phyloP scores from a whole-genome alignment of 1,284 basidiomycete species.

The Ustilago shanxiensis region DNA sequence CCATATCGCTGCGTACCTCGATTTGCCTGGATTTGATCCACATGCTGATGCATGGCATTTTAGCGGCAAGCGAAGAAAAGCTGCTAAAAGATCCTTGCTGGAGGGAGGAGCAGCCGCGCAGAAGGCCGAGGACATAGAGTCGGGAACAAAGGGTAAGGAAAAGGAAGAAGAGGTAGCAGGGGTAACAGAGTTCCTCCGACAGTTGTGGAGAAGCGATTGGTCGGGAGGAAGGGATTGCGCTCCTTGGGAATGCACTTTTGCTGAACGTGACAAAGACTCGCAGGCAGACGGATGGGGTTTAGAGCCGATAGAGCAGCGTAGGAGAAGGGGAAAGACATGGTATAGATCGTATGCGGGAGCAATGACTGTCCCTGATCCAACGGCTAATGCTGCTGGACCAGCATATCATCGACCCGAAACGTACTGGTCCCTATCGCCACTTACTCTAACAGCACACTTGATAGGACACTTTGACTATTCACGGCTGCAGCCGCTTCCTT shows the following conservation, averaged over 20 bases:
- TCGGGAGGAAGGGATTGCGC: conserved; percentile 52
- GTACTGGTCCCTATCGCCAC: conserved; percentile 41
- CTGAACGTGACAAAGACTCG: conserved; percentile 27
- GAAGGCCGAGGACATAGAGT: neutral
- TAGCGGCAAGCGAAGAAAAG: conserved; percentile 12
- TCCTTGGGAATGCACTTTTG: conserved; percentile 58
- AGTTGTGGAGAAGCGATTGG: conserved; percentile 54
- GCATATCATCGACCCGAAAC: conserved; percentile 28
- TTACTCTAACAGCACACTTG: conserved; percentile 27
- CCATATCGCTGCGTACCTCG: conserved; percentile 48
- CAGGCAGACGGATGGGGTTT: conserved; percentile 31
- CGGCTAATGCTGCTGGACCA: neutral
- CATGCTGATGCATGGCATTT: conserved; percentile 55
- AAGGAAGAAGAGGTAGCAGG: conserved; percentile 12
- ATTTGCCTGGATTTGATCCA: conserved; percentile 45
- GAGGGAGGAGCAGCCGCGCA: neutral
- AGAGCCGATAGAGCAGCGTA: neutral
- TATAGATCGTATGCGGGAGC: conserved; percentile 48
- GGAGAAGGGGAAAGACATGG: conserved; percentile 32
- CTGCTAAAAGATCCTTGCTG: neutral
- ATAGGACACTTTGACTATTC: conserved; percentile 45
- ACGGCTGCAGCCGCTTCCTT: conserved; percentile 19
- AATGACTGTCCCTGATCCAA: conserved; percentile 30
- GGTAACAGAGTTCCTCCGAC: conserved; percentile 25
- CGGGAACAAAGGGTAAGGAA: neutral